These are phyloP conservation scores for Metarhizium humberi DNA, from an alignment of 2,329 filamentous ascomycete species.

Conservation along the genomic window DNA sequence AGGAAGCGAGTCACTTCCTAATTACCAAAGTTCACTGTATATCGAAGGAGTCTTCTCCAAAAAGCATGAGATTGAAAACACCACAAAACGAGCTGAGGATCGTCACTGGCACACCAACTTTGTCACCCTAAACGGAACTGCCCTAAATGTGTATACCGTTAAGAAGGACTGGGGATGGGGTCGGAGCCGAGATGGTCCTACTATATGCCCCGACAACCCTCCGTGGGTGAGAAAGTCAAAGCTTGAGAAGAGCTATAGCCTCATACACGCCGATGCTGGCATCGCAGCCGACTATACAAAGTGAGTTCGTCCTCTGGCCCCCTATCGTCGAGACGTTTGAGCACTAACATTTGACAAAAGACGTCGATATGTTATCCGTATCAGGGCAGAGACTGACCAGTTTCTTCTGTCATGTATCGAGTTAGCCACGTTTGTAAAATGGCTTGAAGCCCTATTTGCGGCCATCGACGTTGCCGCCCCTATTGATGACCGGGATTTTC, in stretches of 20 bases:
- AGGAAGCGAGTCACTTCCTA: slow-evolving; percentile 29
- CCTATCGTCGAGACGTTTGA: not conserved
- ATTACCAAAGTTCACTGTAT: slow-evolving; percentile 46
- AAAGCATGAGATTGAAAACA: slow-evolving; percentile 58
- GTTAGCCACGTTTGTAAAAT: slow-evolving; percentile 55
- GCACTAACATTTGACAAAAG: slow-evolving; percentile 19
- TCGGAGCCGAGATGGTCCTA: slow-evolving; percentile 36
- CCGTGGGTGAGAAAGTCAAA: slow-evolving; percentile 43
- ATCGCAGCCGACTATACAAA: slow-evolving; percentile 66
- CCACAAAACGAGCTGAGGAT: slow-evolving; percentile 51
- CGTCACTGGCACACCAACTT: slow-evolving; percentile 57
- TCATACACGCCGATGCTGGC: slow-evolving; percentile 67
- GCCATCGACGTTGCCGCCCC: slow-evolving; percentile 63
- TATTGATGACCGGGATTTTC: slow-evolving; percentile 60
- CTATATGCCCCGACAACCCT: slow-evolving; percentile 39
- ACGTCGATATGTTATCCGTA: slow-evolving; percentile 57
- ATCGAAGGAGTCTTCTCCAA: slow-evolving; percentile 49
- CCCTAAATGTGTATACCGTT: slow-evolving; percentile 54
- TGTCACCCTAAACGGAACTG: slow-evolving; percentile 57
- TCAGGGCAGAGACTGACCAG: slow-evolving; percentile 65
- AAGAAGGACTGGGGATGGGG: slow-evolving; percentile 49
- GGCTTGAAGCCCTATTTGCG: slow-evolving; percentile 61
- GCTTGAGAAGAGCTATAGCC: slow-evolving; percentile 58
- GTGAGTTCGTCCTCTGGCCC: slow-evolving; percentile 27
- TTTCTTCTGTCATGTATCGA: slow-evolving; percentile 59